Evolutionary conservation across 23 red algal genomes (phyloP), one percentile per base, ranked within the genome.

Genomic region (Chondrus crispus): DNA sequence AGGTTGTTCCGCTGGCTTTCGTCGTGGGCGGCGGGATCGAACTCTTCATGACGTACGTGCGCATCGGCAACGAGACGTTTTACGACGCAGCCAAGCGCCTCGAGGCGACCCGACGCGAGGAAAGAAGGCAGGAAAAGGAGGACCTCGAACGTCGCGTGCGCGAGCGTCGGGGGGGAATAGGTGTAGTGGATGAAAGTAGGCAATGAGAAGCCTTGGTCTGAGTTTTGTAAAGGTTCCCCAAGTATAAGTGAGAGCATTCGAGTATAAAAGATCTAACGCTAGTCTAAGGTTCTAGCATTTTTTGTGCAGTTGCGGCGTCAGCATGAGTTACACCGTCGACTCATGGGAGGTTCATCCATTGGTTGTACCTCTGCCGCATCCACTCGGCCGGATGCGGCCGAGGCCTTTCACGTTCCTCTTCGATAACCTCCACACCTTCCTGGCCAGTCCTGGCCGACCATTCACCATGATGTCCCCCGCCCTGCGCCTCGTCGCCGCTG

Each of bases 41-140:
- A 76, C 62, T 84, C 35, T 92, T 92, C 62, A 92, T 92, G 89
- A 84, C 76, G 37, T 84, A 92, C 44, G 89, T 82, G 51, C 89
- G 77, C 41, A 24, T 92, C 26, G 89, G 89, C 5, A 63, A 82
- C 30, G 89, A 92, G 39, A 84, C 89, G 32, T 92, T 92, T 24
- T 92, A 92, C 49, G 89, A 92, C 40, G 84, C 89, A 16, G 89
- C 79, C 7, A 82, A 84, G 45, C 89, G 89, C 1, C 41, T 92
- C 41, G 89, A 92, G 58, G 12, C 74, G 20, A 45, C 49, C 18
- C 52, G 89, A 70, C 24, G 77, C 62, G 39, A 62, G 19, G 87
- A 90, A 24, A 79, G 41, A 50, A 26, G 30, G 45, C 26, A 51
- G 46, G 36, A 13, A 19, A 62, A 22, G 19, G 42, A 81, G 35